Conservation (phyloP, 2,329 filamentous ascomycete genomes). For the Beauveria sp. region DNA sequence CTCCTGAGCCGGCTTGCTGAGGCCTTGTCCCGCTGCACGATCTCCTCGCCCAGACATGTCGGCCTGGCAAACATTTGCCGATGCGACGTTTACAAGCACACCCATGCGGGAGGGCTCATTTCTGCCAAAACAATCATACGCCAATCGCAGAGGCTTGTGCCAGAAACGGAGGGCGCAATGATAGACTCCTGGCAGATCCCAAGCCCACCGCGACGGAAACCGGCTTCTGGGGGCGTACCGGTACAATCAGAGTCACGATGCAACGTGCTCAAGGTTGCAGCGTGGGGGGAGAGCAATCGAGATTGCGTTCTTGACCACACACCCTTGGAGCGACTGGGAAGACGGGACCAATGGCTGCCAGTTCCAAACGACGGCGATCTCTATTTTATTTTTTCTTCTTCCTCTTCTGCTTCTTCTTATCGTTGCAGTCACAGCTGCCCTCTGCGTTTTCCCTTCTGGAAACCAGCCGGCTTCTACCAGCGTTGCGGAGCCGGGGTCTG, state of each 20-base stretch:
- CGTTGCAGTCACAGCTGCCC: neutral
- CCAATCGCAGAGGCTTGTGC: neutral
- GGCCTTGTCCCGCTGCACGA: neutral
- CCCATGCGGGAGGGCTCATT: neutral
- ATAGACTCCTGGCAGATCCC: neutral
- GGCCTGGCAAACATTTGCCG: neutral
- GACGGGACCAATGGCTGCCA: no score
- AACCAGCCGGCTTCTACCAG: neutral
- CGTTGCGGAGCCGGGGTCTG: neutral
- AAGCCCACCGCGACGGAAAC: neutral
- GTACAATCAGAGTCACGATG: neutral
- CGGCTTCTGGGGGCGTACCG: neutral
- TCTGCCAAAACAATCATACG: neutral
- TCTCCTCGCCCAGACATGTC: neutral
- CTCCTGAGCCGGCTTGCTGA: neutral
- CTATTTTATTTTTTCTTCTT: neutral
- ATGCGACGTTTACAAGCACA: neutral
- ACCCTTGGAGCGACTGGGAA: no score
- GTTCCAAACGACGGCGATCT: no score
- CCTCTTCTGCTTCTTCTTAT: no score
- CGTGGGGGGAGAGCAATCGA: neutral
- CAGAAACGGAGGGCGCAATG: neutral
- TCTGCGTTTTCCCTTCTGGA: neutral
- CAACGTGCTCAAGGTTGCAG: neutral
- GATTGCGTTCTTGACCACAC: no score